Percentiles rank a stretch among this genome's conserved stretches.
Evolutionary conservation across 108 stramenopile species (phyloP).

Genomic region (Discostella pseudostelligera): DNA sequence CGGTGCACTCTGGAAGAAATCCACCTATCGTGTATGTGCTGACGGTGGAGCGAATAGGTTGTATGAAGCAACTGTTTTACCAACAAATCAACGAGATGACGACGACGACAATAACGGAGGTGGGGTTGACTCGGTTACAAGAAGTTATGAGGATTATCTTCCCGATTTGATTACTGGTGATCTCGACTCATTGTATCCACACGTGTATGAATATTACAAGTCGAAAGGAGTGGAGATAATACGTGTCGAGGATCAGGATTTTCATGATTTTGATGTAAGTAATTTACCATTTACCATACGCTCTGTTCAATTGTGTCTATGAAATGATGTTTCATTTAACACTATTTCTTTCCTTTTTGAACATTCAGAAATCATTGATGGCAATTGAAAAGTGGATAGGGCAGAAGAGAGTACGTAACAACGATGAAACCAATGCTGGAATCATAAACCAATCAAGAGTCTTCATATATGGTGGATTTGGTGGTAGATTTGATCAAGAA

Average conservation of each 20-base stretch:
- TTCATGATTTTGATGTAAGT: slow-evolving; percentile 89
- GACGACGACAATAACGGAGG: slow-evolving; percentile 4
- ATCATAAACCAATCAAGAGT: slow-evolving; percentile 20
- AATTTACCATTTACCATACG: too few species aligned
- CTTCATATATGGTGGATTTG: slow-evolving; percentile 81
- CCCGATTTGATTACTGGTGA: slow-evolving; percentile 91
- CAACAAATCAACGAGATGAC: too few species aligned
- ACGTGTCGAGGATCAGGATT: slow-evolving; percentile 70
- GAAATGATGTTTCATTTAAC: neutral
- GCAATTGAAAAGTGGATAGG: slow-evolving; percentile 44
- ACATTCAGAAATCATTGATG: slow-evolving; percentile 39
- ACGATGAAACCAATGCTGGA: slow-evolving; percentile 2
- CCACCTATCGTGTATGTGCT: slow-evolving; percentile 80
- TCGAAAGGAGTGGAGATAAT: slow-evolving; percentile 50
- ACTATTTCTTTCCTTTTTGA: neutral
- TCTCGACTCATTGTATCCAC: slow-evolving; percentile 81
- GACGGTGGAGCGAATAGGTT: slow-evolving; percentile 96
- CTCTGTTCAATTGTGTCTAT: neutral
- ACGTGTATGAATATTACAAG: slow-evolving; percentile 72
- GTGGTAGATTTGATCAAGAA: slow-evolving; percentile 88
- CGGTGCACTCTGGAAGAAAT: slow-evolving; percentile 56
- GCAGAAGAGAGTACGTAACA: neutral
- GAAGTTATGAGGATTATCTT: slow-evolving; percentile 24
- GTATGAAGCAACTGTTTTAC: slow-evolving; percentile 50
- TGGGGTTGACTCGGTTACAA: slow-evolving; percentile 6